Base-by-base conservation (phyloP, 73 alveolate genomes). In the Blepharisma japonicum region DNA sequence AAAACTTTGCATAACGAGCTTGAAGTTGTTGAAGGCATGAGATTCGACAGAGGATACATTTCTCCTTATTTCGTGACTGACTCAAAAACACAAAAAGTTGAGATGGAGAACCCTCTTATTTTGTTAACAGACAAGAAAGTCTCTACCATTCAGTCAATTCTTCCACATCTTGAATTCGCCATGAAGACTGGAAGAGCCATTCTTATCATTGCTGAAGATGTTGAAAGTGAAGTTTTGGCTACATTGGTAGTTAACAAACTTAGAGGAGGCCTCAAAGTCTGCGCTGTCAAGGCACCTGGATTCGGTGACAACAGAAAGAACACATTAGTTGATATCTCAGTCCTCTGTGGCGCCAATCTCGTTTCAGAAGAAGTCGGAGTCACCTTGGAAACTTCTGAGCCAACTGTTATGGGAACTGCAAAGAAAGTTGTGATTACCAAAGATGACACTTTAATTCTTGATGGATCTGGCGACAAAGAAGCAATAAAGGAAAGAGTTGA, bases 11-110 rank as follows among this genome's bases (percentile, higher is more conserved):
- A 96, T 68, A 96, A 94, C 71, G 98, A 96, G 81, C 91, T 96
- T 56, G 98, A 96, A 86, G 95, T 91, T 82, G 98, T 95, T 81
- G 98, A 96, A 77, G 99, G 99, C 25, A 84, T 96, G 85, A 94
- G 86, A 86, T 89, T 92, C 82, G 98, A 94, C 83, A 92, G 98
- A 81, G 99, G 99, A 71, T 96, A 90, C 90, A 90, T 96, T 85
- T 94, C 98, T 7, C 99, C 99, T 47, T 96, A 96, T 88, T 96
- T 96, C 89, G 92, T 95, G 84, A 96, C 98, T 55, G 94, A 96
- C 80, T 79, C 91, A 68, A 96, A 96, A 95, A 87, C 90, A 70
- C 6, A 20, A 25, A n/a, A 18, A 7, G 87, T 83, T 46, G 96
- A 91, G 83, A 77, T 96, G 71, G 98, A 95, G 82, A 94, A 96